Base-by-base conservation (phyloP, 176 grass and related monocot genomes). In the Cenchrus purpureus region DNA sequence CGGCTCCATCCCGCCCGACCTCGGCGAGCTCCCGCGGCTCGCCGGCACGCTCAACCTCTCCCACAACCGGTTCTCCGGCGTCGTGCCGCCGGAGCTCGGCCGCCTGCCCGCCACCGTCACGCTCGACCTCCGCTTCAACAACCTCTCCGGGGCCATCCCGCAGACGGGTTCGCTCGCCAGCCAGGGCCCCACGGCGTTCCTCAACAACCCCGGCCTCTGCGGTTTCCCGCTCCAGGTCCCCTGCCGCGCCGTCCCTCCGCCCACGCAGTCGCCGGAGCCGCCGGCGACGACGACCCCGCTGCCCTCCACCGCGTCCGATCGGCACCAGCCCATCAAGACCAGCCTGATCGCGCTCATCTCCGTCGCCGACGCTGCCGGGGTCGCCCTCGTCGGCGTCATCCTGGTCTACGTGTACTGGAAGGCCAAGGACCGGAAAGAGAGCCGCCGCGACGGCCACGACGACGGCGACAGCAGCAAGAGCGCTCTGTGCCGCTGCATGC, bases 51-150 rank as follows among this genome's bases (percentile, higher is more conserved):
- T 99, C 12, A 94, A 99, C 87, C 79, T 99, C 77, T 99, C 97
- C 0, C 94, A 88, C 84, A 99, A 99, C 76, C 79, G 19, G 9
- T 89, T 99, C 66, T 88, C 86, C 12, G 90, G 94, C 12, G 44
- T 76, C 22, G 91, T 99, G 45, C 94, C 97, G 5, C 84, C 85
- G 11, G 75, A 90, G 82, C 88, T 99, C 1, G 97, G 97, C 1
- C 72, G 71, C 8, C 82, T 99, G 8, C 88, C 97, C 32, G 89
- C 94, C 5, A 94, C 92, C 49, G 97, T 99, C 17, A 88, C 67
- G 5, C 91, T 99, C 48, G 97, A 99, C 66, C 93, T 99, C 48
- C 91, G 94, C 13, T 99, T 95, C 88, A 99, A 99, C 84, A 94
- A 92, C 74, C 97, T 99, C 55, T 92, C 97, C 20, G 97, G 97